Evolutionary conservation across 345 rosid genomes (phyloP), one percentile per base, ranked within the genome.

Genomic region (Rhodamnia argentea): DNA sequence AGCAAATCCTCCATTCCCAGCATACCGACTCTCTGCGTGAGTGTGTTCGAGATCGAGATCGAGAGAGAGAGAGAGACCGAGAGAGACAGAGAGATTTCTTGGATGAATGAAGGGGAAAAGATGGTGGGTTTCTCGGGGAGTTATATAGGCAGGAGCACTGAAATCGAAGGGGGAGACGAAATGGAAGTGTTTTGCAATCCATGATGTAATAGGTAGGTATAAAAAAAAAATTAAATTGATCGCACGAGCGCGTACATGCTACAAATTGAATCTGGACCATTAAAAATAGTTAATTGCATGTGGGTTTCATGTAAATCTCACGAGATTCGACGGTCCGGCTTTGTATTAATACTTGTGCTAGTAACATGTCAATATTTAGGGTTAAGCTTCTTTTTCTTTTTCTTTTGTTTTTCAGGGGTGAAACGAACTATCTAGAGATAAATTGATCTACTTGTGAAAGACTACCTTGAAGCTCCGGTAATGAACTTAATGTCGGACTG

Each of bases 1-100:
- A 97, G 84, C 42, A 95, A 86, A 52, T 94, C 98, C 87, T 95
- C 99, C 83, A 94, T 86, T 14, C 91, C 89, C 86, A 94, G 86
- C 94, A 84, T 84, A 7, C 54, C 62, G 24, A 11, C 44, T 59
- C 32, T 26, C 3, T 16, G n/a, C 13, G 14, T 22, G 54, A 3
- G 70, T 29, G 76, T 16, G 75, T 7, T 14, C 5, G 56, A 18
- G 56, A 53, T 64, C 26, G n/a, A 13, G 20, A 18, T 52, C 13
- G 40, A 59, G 51, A 60, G 62, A 55, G 52, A 60, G 55, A 83
- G 82, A 42, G 42, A 37, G 16, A 24, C 37, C 11, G 62, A 55
- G 52, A 60, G 55, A 83, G 82, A 42, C 29, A 37, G 76, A 64
- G 42, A 62, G 42, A 32, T 18, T 2, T 70, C 78, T 37, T 20